Percentiles rank a stretch among this genome's conserved stretches.
Conservation (phyloP, 805 yeast species). For the Saccharomycopsis fodiens region DNA sequence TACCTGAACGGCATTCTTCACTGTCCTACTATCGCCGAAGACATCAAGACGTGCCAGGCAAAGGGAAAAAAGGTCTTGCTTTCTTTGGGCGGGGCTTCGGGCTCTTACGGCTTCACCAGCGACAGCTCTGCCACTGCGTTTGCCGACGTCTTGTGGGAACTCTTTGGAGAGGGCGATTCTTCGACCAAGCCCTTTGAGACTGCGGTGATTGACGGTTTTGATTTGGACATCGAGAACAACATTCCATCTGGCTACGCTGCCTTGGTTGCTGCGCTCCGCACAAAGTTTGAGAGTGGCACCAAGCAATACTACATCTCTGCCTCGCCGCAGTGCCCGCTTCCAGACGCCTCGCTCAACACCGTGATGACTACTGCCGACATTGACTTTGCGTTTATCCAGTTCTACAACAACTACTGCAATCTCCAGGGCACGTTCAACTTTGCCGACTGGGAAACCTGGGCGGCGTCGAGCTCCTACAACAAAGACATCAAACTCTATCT, state of each 20-base stretch:
- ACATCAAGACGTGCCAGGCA: slow-evolving; percentile 68
- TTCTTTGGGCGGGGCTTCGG: slow-evolving; percentile 69
- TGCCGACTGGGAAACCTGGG: slow-evolving; percentile 49
- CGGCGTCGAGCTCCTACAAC: slow-evolving; percentile 48
- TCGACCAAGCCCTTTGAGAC: slow-evolving; percentile 42
- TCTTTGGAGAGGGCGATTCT: slow-evolving; percentile 38
- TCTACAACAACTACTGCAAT: slow-evolving; percentile 45
- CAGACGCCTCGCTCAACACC: slow-evolving; percentile 48
- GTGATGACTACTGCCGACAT: slow-evolving; percentile 43
- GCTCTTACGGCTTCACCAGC: slow-evolving; percentile 78
- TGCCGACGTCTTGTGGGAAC: slow-evolving; percentile 55
- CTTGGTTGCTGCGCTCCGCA: slow-evolving; percentile 43
- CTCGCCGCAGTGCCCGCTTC: slow-evolving; percentile 74
- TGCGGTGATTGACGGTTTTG: slow-evolving; percentile 83
- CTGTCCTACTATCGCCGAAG: slow-evolving; percentile 46
- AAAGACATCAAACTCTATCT: slow-evolving; percentile 58
- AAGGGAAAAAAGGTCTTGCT: slow-evolving; percentile 70
- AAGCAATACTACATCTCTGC: slow-evolving; percentile 59
- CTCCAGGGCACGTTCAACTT: slow-evolving; percentile 40
- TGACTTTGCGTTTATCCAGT: slow-evolving; percentile 58
- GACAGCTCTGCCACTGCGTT: slow-evolving; percentile 67
- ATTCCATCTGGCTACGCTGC: slow-evolving; percentile 60
- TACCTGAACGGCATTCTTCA: slow-evolving; percentile 27
- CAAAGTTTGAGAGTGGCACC: slow-evolving; percentile 34
- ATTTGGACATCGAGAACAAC: slow-evolving; percentile 76